A percentile compares a stretch with the other conserved stretches of the same genome.
These are phyloP conservation scores for Leccinum boreale DNA, from an alignment of 768 basidiomycete species.

Conservation along the genomic window DNA sequence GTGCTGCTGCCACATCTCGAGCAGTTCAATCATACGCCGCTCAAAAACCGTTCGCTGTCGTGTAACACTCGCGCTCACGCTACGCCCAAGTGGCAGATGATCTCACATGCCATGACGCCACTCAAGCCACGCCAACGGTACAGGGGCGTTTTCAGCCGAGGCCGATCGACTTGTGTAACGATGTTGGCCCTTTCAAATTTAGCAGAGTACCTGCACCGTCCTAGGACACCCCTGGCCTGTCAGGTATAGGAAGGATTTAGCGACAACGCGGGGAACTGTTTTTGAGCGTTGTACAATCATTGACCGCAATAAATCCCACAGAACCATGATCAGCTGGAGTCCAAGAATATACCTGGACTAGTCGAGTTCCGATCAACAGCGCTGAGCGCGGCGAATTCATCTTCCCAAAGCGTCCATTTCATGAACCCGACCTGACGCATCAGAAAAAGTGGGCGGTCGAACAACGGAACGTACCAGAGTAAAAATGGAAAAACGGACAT, in stretches of 20 bases:
- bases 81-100: not conserved
- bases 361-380: not conserved
- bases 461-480: not conserved
- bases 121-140: not conserved
- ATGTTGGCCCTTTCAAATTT: no score
- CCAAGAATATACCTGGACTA: no score
- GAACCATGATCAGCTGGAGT: no score
- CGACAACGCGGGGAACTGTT: no score
- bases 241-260: no score
- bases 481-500: not conserved
- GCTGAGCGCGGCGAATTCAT: not conserved
- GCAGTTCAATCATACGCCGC: no score
- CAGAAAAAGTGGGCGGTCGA: not conserved
- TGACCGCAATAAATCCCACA: no score
- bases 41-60: not conserved
- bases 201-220: not conserved
- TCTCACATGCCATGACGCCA: not conserved
- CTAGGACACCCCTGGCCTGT: no score
- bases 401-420: not conserved
- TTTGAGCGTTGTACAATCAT: no score
- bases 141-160: not conserved
- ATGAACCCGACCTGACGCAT: not conserved
- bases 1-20: no score
- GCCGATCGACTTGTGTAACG: not conserved
- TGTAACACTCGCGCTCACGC: not conserved